phyloP scores from a whole-genome alignment of 768 basidiomycete species.

The Harrya chromipes region DNA sequence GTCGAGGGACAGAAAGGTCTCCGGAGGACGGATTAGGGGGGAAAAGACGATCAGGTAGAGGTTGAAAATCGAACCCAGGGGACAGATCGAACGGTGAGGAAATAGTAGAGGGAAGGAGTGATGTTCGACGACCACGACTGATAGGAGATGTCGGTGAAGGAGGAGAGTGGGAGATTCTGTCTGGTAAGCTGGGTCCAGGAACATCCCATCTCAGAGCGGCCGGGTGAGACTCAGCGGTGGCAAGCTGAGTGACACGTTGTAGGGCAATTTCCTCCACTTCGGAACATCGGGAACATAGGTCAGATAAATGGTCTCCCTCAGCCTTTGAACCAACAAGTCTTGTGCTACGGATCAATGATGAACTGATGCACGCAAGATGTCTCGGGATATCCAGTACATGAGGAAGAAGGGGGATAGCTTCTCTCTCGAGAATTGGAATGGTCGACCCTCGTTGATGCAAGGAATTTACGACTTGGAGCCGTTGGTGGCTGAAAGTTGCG shows the following conservation, averaged over 20 bases:
- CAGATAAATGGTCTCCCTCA: slow-evolving; percentile 41
- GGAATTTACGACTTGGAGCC: slow-evolving; percentile 50
- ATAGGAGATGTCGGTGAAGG: slow-evolving; percentile 23
- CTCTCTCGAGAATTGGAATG: slow-evolving; percentile 59
- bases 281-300: slow-evolving; percentile 59
- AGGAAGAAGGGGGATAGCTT: slow-evolving; percentile 70
- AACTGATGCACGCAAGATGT: slow-evolving; percentile 73
- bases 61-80: not conserved
- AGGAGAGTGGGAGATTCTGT: slow-evolving; percentile 9
- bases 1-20: slow-evolving; percentile 18
- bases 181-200: not conserved
- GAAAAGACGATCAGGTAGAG: not conserved
- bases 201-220: slow-evolving; percentile 16
- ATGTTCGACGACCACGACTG: slow-evolving; percentile 18
- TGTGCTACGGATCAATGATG: slow-evolving; percentile 65
- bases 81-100: slow-evolving; percentile 36
- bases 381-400: slow-evolving; percentile 75
- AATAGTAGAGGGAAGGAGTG: slow-evolving; percentile 48
- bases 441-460: slow-evolving; percentile 54
- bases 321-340: slow-evolving; percentile 42
- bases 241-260: slow-evolving; percentile 60
- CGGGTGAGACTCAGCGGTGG: slow-evolving; percentile 21
- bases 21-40: slow-evolving; percentile 4
- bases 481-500: slow-evolving; percentile 44
- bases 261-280: slow-evolving; percentile 72